Percentiles rank a stretch among this genome's conserved stretches.
Evolutionary conservation across 306 rosid genomes (phyloP).

Genomic region (Mucuna pruriens): DNA sequence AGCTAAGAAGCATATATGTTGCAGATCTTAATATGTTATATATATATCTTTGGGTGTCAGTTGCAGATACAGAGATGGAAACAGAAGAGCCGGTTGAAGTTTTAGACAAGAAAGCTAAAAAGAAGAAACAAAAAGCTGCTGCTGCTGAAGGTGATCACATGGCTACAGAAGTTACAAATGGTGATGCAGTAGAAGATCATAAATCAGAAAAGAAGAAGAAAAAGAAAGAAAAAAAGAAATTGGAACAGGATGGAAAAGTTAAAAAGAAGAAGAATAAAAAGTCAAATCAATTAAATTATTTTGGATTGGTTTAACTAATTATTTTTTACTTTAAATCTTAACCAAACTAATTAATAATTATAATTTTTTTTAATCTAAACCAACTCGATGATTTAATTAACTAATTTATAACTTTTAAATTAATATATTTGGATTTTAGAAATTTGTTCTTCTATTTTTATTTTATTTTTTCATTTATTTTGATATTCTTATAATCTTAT

Average conservation of each 20-base stretch:
- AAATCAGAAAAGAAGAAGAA: conserved; percentile 85
- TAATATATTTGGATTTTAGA: too few relatives aligned
- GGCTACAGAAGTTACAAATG: conserved; percentile 54
- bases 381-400: too few relatives aligned
- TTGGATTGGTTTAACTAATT: too few relatives aligned
- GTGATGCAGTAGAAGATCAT: conserved; percentile 54
- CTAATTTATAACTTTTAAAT: too few relatives aligned
- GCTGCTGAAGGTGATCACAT: conserved; percentile 49
- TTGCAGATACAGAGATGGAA: conserved; percentile 67
- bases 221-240: conserved; percentile 83
- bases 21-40: not conserved
- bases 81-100: conserved; percentile 55
- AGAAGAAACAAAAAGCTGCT: conserved; percentile 69
- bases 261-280: too few relatives aligned
- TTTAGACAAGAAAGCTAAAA: conserved; percentile 76
- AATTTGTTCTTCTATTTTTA: too few relatives aligned
- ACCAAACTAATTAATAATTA: too few relatives aligned
- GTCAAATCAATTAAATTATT: too few relatives aligned
- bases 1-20: not conserved
- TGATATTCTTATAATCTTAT: too few relatives aligned
- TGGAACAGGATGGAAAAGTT: conserved; percentile 58
- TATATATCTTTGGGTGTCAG: not conserved
- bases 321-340: too few relatives aligned
- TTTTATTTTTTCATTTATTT: too few relatives aligned
- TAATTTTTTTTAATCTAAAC: too few relatives aligned